These are phyloP conservation scores for Corymbia calophylla DNA, from an alignment of 441 rosid species.

Conservation along the genomic window DNA sequence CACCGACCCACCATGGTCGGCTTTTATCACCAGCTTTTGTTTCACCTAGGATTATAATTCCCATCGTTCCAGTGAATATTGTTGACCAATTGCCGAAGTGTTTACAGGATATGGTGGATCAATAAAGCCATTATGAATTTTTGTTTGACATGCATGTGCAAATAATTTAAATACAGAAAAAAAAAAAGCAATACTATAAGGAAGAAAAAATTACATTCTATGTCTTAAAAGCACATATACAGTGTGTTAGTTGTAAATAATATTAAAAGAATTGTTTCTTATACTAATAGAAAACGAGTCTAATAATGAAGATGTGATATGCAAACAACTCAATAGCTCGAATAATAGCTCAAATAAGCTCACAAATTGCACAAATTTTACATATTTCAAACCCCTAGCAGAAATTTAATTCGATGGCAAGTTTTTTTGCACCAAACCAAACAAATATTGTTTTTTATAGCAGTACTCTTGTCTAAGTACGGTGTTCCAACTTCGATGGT, in stretches of 20 bases:
- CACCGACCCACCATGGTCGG: not conserved
- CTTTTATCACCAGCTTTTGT: not conserved
- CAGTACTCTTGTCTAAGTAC: not conserved
- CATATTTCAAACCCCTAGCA: not conserved
- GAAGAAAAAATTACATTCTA: too few relatives aligned
- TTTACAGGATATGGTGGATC: not conserved
- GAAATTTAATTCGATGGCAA: not conserved
- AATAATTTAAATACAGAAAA: too few relatives aligned
- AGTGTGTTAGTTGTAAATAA: too few relatives aligned
- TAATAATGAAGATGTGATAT: too few relatives aligned
- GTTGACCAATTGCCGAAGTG: not conserved
- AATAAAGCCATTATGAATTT: too few relatives aligned
- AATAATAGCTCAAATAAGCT: too few relatives aligned
- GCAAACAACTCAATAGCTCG: too few relatives aligned
- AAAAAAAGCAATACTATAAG: too few relatives aligned
- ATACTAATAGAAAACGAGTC: too few relatives aligned
- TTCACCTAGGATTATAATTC: not conserved
- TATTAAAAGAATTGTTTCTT: too few relatives aligned
- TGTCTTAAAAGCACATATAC: too few relatives aligned
- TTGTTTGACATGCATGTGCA: too few relatives aligned
- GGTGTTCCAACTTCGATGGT: not conserved
- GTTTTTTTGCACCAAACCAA: not conserved
- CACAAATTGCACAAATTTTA: not conserved
- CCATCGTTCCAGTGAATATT: not conserved
- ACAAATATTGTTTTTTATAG: not conserved